Conservation (phyloP, 345 rosid species). For the Laguncularia racemosa region DNA sequence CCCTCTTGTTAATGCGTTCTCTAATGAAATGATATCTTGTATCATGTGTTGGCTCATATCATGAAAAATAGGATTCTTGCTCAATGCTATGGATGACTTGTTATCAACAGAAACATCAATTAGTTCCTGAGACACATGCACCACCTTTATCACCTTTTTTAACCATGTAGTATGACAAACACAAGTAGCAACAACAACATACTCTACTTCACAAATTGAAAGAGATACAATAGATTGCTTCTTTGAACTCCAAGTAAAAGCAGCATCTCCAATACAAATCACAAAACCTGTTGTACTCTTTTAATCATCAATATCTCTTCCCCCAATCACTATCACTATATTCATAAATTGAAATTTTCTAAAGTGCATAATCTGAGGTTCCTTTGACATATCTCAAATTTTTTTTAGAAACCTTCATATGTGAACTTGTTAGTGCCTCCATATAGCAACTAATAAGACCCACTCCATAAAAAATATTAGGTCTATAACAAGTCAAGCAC, state of each 20-base stretch:
- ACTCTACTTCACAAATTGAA: constrained; percentile 4
- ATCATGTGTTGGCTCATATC: too few species aligned
- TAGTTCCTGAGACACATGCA: neutral
- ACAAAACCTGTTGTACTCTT: too few species aligned
- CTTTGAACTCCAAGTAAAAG: neutral
- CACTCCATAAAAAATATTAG: neutral
- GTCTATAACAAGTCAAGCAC: constrained; percentile 3
- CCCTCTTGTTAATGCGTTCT: too few species aligned
- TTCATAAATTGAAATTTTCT: too few species aligned
- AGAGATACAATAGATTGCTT: constrained; percentile 4
- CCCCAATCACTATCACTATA: too few species aligned
- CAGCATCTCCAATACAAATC: too few species aligned
- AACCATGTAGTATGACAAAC: constrained; percentile 4
- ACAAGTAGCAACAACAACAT: neutral
- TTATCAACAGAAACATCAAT: neutral
- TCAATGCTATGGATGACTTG: too few species aligned
- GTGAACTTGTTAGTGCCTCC: neutral
- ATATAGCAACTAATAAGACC: neutral
- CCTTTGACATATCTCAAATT: neutral
- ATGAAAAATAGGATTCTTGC: too few species aligned
- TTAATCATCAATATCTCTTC: too few species aligned
- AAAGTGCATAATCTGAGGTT: too few species aligned
- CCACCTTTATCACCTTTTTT: constrained; percentile 2
- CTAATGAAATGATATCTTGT: too few species aligned
- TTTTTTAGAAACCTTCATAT: neutral